Base-by-base conservation (phyloP, 1,139 yeast genomes). In the Geotrichum restrictum region DNA sequence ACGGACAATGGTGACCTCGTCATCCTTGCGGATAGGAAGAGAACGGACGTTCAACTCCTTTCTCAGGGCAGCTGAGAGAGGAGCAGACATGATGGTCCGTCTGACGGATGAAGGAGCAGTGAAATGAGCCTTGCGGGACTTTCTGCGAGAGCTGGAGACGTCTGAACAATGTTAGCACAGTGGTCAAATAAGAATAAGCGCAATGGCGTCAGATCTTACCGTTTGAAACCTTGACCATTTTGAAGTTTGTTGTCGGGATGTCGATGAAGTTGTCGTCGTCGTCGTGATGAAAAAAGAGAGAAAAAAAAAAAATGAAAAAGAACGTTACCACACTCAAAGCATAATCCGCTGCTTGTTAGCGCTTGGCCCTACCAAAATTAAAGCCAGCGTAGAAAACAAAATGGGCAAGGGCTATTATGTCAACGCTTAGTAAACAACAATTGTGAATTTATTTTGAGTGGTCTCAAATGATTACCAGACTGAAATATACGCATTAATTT, bases 81-180 rank as follows among this genome's bases (percentile, higher is more conserved):
- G 97, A 76, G 98, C 98, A 71, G 97, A 86, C 85, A 94, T 81
- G 77, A 94, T 80, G 69, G 78, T 80, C 81, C 98, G 89, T 82
- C 98, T 89, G 74, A 80, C 89, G 67, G 93, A 86, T 66, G 98
- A 93, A 71, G 98, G 95, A 68, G 99, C 95, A 71, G 81, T 80
- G 91, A 94, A 94, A 88, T 94, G 86, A 77, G 98, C 98, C 91
- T 93, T 93, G 88, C 99, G 91, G 78, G 98, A 82, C 87, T 93
- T 93, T 78, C 96, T 86, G 83, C 98, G 95, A 75, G 97, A 93
- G 77, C 96, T 85, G 73, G 98, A 89, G 79, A 93, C 98, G 96
- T 93, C 67, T 57, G 45, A 19, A 37, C 16, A 18, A 13, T 22
- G 48, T 47, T 34, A 51, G 54, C 31, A 37, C n/a, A 18, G 8